These are phyloP conservation scores for Cryomyces minteri DNA, from an alignment of 495 filamentous ascomycete species.

Conservation along the genomic window DNA sequence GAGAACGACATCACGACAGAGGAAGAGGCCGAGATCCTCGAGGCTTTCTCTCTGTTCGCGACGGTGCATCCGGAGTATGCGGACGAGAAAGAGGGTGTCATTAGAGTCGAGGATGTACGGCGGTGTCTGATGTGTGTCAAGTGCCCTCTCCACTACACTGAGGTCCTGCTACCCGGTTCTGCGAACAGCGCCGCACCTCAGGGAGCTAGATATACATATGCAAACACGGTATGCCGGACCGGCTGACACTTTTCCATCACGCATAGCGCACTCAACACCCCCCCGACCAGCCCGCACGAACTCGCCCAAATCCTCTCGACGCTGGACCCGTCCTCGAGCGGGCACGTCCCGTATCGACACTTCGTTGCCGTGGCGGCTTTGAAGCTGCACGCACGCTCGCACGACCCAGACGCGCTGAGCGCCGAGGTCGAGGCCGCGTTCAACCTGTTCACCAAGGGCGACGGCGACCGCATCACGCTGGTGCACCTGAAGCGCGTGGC, in stretches of 20 bases:
- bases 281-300: constrained; percentile 41
- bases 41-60: constrained; percentile 73
- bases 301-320: constrained; percentile 56
- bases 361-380: constrained; percentile 78
- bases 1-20: constrained; percentile 66
- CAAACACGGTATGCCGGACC: not conserved
- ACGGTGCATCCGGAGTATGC: constrained; percentile 34
- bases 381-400: constrained; percentile 38
- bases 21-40: constrained; percentile 77
- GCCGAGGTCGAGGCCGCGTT: constrained; percentile 65
- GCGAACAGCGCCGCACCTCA: too few species aligned
- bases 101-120: constrained; percentile 59
- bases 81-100: constrained; percentile 51
- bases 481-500: constrained; percentile 62
- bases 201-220: not conserved
- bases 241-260: not conserved
- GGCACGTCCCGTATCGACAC: constrained; percentile 51
- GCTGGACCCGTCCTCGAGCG: constrained; percentile 63
- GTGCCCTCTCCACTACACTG: too few species aligned
- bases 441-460: constrained; percentile 47
- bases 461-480: constrained; percentile 46
- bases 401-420: constrained; percentile 27
- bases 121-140: constrained; percentile 54
- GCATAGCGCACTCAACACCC: constrained; percentile 19
- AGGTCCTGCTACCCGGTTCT: too few species aligned